Evolutionary conservation across 495 filamentous ascomycete genomes (phyloP).

Genomic region (Aspergillus conjunctus): DNA sequence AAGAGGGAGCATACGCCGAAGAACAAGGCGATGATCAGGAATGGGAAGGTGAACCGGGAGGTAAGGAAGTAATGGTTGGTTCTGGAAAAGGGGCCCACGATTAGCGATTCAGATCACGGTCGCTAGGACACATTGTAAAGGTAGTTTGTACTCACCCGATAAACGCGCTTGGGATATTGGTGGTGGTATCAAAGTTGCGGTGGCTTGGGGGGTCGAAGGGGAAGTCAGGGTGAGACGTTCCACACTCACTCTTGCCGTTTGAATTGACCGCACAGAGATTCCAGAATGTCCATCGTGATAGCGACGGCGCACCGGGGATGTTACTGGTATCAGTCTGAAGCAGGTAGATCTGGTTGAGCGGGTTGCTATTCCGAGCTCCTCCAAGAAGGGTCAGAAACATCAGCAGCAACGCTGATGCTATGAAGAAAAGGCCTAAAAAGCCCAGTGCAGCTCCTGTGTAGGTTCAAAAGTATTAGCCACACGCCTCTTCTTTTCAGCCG

Average conservation of each 20-base stretch:
- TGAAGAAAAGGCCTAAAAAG: conserved; percentile 70
- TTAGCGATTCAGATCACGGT: background rate
- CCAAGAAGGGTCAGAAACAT: conserved; percentile 81
- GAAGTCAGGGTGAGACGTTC: conserved; percentile 55
- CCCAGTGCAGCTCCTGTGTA: conserved; percentile 51
- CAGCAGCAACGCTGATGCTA: conserved; percentile 70
- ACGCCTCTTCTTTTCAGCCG: background rate
- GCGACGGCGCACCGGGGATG: conserved; percentile 64
- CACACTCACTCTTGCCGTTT: conserved; percentile 61
- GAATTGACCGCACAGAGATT: conserved; percentile 60
- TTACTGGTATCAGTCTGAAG: conserved; percentile 70
- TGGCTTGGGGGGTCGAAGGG: conserved; percentile 63
- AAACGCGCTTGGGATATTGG: conserved; percentile 57
- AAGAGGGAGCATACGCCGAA: conserved; percentile 63
- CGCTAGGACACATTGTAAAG: no score
- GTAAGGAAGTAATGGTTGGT: conserved; percentile 63
- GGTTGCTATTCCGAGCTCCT: conserved; percentile 59
- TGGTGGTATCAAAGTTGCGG: conserved; percentile 60
- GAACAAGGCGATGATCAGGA: conserved; percentile 68
- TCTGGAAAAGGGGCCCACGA: conserved; percentile 31
- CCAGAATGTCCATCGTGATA: conserved; percentile 88
- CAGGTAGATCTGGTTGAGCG: conserved; percentile 78
- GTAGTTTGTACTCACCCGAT: conserved; percentile 47
- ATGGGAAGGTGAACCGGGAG: conserved; percentile 72
- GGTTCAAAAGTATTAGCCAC: conserved; percentile 8